phyloP scores from a whole-genome alignment of 495 filamentous ascomycete genomes.

The Schizothecium vesticola region DNA sequence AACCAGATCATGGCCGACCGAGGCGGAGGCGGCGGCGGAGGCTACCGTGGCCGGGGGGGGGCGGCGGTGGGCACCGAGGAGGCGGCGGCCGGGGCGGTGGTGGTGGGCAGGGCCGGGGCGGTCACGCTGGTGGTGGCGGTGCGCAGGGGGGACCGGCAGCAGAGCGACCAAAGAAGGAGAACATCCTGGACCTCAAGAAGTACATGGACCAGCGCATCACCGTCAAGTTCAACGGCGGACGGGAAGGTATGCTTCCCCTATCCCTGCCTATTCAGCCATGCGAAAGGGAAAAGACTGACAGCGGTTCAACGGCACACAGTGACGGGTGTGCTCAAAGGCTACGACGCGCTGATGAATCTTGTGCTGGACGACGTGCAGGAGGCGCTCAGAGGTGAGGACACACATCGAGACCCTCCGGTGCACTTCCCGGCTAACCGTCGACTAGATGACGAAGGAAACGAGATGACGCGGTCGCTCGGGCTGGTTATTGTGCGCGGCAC shows the following conservation, averaged over 20 bases:
- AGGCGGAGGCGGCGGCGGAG: conserved; percentile 37
- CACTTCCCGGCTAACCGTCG: neutral
- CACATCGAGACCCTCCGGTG: neutral
- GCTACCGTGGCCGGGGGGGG: conserved; percentile 46
- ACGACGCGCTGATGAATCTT: conserved; percentile 95
- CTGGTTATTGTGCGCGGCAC: conserved; percentile 91
- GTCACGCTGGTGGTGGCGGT: conserved; percentile 29
- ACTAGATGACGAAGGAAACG: conserved; percentile 86
- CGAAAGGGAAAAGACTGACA: neutral
- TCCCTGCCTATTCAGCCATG: neutral
- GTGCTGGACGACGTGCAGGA: conserved; percentile 94
- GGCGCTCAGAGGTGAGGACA: conserved; percentile 68
- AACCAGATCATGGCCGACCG: conserved; percentile 43
- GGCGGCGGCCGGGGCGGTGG: conserved; percentile 39
- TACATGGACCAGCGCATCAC: conserved; percentile 94
- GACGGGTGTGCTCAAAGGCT: conserved; percentile 83
- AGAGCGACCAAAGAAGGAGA: conserved; percentile 89
- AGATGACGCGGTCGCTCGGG: conserved; percentile 74
- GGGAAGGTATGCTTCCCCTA: conserved; percentile 64
- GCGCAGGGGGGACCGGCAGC: conserved; percentile 28
- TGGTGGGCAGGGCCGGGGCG: conserved; percentile 46
- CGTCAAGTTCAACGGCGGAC: conserved; percentile 93
- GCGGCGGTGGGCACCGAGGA: conserved; percentile 37
- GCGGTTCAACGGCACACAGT: conserved; percentile 45
- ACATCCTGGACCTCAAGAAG: conserved; percentile 89